A percentile compares a stretch with the other conserved stretches of the same genome.
Evolutionary conservation across 2,329 filamentous ascomycete genomes (phyloP).

Genomic region (Cryoendolithus antarcticus): DNA sequence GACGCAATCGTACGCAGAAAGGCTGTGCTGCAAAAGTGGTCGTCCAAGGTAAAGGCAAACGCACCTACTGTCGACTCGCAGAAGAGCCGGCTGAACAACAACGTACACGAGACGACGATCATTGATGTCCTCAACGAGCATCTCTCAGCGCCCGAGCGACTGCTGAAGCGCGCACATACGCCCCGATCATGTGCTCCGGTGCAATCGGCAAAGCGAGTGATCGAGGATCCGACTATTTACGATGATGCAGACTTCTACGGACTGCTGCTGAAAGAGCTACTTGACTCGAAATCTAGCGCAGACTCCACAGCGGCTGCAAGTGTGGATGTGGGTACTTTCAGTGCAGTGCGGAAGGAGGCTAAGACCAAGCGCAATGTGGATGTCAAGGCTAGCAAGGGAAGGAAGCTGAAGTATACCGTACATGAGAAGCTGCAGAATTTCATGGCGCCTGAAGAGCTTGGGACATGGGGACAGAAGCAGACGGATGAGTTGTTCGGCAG

Average conservation of each 20-base stretch:
- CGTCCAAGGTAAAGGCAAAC: slow-evolving; percentile 51
- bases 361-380: slow-evolving; percentile 83
- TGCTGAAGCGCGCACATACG: slow-evolving; percentile 55
- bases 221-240: slow-evolving; percentile 56
- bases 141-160: slow-evolving; percentile 51
- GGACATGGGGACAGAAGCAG: slow-evolving; percentile 67
- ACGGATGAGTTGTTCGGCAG: slow-evolving; percentile 50
- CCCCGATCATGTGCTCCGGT: slow-evolving; percentile 66
- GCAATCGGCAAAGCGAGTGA: slow-evolving; percentile 37
- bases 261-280: slow-evolving; percentile 78
- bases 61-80: slow-evolving; percentile 45
- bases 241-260: slow-evolving; percentile 96
- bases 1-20: slow-evolving; percentile 49
- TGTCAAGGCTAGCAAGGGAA: slow-evolving; percentile 85
- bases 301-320: slow-evolving; percentile 33
- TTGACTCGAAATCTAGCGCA: slow-evolving; percentile 65
- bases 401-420: slow-evolving; percentile 87
- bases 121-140: slow-evolving; percentile 58
- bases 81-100: slow-evolving; percentile 47
- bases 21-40: slow-evolving; percentile 79
- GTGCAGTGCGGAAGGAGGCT: slow-evolving; percentile 51
- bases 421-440: slow-evolving; percentile 98
- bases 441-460: slow-evolving; percentile 81
- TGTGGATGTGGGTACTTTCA: slow-evolving; percentile 22
- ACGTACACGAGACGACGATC: slow-evolving; percentile 49